Evolutionary conservation across 306 rosid species (phyloP), one percentile per base, ranked within the genome.

Genomic region (Urtica urens): DNA sequence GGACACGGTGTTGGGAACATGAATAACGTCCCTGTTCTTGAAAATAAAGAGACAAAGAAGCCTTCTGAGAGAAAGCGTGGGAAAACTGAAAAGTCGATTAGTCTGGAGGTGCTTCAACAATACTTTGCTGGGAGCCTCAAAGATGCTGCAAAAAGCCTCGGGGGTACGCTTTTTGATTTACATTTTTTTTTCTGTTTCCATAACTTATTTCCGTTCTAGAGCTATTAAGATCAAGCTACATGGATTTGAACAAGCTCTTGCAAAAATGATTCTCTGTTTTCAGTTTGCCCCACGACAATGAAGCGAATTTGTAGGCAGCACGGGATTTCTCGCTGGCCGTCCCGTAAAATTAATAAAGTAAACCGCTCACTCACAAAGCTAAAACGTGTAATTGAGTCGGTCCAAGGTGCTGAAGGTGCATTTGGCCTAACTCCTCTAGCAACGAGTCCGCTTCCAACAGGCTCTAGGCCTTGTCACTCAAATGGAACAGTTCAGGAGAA

Each of bases 211-310:
- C n/a, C n/a, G n/a, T n/a, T n/a, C n/a, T n/a, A n/a, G n/a, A n/a
- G n/a, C n/a, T n/a, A n/a, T n/a, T n/a, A n/a, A n/a, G n/a, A n/a
- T n/a, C 26, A 6, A 29, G 23, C 24, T 39, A 38, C 60, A 52
- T 21, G 16, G 48, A 30, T 38, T 55, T 52, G 57, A 27, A 56
- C 23, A 31, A 27, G 53, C 26, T 3, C 38, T 47, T 11, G 65
- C 64, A 44, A 28, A 5, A 14, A n/a, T 55, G 10, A 25, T 21
- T 69, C 38, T 65, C 60, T 53, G 26, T 26, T 34, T 73, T 40
- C 86, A 87, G 96, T 87, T 71, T 87, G 96, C 31, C 96, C 96
- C 3, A 87, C 96, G 18, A 87, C 96, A 16, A 83, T 83, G 93
- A 83, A 87, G 72, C 93, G 96, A 43, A 87, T 87, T 18, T 87